Evolutionary conservation across 352 stramenopile genomes (phyloP).

Genomic region (Aphanomyces invadans): DNA sequence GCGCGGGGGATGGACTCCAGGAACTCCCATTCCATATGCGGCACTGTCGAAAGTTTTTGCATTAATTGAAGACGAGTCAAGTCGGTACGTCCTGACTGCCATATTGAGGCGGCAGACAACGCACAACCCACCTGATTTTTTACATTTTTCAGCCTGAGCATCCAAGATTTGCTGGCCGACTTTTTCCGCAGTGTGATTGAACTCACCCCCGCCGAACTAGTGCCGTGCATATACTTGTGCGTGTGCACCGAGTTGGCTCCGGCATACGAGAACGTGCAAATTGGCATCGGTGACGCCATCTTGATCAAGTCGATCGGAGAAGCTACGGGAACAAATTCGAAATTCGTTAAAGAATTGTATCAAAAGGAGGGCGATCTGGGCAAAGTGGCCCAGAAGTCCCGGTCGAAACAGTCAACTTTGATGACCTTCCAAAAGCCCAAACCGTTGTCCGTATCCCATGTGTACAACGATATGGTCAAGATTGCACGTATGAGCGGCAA

Average conservation of each 20-base stretch:
- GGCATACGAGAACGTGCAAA: conserved; percentile 95
- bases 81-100: conserved; percentile 29
- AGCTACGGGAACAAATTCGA: conserved; percentile 84
- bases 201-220: conserved; percentile 69
- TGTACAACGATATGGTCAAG: conserved; percentile 86
- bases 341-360: conserved; percentile 95
- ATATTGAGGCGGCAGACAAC: no score
- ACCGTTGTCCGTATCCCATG: conserved; percentile 79
- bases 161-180: conserved; percentile 76
- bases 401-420: conserved; percentile 91
- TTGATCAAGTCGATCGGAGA: conserved; percentile 96
- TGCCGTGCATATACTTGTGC: conserved; percentile 88
- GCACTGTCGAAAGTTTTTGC: conserved; percentile 59
- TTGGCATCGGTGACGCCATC: conserved; percentile 97
- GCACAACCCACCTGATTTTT: no score
- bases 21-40: conserved; percentile 32
- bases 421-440: conserved; percentile 81
- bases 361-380: conserved; percentile 96
- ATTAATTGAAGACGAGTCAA: conserved; percentile 66
- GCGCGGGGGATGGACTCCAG: conserved; percentile 8
- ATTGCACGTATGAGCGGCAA: conserved; percentile 94
- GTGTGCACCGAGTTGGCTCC: conserved; percentile 90
- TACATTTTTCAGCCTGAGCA: conserved; percentile 56
- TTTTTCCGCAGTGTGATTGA: conserved; percentile 80
- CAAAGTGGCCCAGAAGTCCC: conserved; percentile 90